Conservation (phyloP, 176 grass and related monocot species). For the Zea luxurians region DNA sequence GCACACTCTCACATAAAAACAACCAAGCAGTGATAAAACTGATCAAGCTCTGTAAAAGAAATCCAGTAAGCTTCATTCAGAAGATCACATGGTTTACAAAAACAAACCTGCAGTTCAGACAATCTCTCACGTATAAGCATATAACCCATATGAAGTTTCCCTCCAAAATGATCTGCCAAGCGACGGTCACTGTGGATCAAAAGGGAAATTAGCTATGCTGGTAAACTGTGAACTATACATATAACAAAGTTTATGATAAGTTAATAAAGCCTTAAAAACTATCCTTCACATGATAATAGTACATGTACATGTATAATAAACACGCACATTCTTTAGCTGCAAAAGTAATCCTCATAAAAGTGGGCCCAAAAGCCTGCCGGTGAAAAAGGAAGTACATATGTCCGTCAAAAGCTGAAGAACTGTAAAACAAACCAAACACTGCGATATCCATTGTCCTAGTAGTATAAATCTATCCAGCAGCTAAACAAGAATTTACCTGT, state of each 20-base stretch:
- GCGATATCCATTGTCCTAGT: slow-evolving; percentile 29
- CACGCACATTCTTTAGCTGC: slow-evolving; percentile 91
- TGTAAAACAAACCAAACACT: slow-evolving; percentile 44
- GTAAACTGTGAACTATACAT: neutral
- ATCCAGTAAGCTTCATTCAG: slow-evolving; percentile 19
- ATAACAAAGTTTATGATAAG: slow-evolving; percentile 15
- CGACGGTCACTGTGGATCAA: slow-evolving; percentile 77
- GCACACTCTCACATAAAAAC: slow-evolving; percentile 29
- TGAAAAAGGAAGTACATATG: slow-evolving; percentile 61
- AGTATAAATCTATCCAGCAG: slow-evolving; percentile 8
- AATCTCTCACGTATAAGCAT: slow-evolving; percentile 93
- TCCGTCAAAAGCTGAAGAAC: slow-evolving; percentile 68
- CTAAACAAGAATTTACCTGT: slow-evolving; percentile 54
- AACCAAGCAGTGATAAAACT: slow-evolving; percentile 30
- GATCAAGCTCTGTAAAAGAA: slow-evolving; percentile 26
- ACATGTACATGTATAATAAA: slow-evolving; percentile 47
- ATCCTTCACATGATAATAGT: slow-evolving; percentile 36
- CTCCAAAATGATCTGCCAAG: slow-evolving; percentile 98
- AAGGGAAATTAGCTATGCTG: slow-evolving; percentile 25
- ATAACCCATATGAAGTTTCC: slow-evolving; percentile 95
- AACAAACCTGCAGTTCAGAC: slow-evolving; percentile 62
- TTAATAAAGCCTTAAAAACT: slow-evolving; percentile 38
- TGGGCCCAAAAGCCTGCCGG: slow-evolving; percentile 83
- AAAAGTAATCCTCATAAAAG: slow-evolving; percentile 86
- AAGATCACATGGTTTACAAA: neutral